These are phyloP conservation scores for Boletus vinaceobasis DNA, from an alignment of 768 basidiomycete genomes.

Conservation along the genomic window DNA sequence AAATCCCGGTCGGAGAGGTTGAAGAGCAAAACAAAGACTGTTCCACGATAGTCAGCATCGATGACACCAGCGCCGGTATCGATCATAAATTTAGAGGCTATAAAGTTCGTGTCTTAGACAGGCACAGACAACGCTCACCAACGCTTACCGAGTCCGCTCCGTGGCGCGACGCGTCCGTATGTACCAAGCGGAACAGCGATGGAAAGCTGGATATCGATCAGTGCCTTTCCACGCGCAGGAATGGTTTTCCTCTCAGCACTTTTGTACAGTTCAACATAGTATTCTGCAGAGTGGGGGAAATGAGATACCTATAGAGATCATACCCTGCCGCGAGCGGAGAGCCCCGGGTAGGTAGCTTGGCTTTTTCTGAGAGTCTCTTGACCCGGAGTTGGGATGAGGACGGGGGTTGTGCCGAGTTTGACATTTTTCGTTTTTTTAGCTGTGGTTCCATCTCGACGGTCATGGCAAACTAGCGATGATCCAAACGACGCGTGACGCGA, in stretches of 20 bases:
- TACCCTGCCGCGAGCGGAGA: conserved; percentile 88
- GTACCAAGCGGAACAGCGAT: conserved; percentile 92
- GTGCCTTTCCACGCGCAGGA: conserved; percentile 87
- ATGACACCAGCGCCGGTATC: conserved; percentile 97
- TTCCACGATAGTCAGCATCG: conserved; percentile 93
- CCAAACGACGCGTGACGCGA: conserved; percentile 16
- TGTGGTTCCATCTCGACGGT: conserved; percentile 32
- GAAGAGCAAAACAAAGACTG: conserved; percentile 88
- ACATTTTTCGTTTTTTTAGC: conserved; percentile 62
- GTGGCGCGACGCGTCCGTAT: conserved; percentile 95
- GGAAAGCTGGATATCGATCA: conserved; percentile 88
- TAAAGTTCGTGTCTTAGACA: not conserved
- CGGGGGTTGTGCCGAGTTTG: conserved; percentile 35
- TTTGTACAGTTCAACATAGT: not conserved
- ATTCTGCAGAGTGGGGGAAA: not conserved
- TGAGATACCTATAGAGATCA: conserved; percentile 79
- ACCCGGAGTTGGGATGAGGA: conserved; percentile 62
- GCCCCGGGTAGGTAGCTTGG: conserved; percentile 82
- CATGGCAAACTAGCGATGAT: conserved; percentile 1
- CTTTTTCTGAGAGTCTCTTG: conserved; percentile 81
- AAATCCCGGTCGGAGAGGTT: conserved; percentile 91
- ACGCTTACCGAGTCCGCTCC: conserved; percentile 85
- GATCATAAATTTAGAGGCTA: conserved; percentile 97
- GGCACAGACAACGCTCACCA: not conserved
- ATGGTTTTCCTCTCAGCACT: conserved; percentile 85